Base-by-base conservation (phyloP, 305 asterid genomes). In the Caryopteris hybrid region DNA sequence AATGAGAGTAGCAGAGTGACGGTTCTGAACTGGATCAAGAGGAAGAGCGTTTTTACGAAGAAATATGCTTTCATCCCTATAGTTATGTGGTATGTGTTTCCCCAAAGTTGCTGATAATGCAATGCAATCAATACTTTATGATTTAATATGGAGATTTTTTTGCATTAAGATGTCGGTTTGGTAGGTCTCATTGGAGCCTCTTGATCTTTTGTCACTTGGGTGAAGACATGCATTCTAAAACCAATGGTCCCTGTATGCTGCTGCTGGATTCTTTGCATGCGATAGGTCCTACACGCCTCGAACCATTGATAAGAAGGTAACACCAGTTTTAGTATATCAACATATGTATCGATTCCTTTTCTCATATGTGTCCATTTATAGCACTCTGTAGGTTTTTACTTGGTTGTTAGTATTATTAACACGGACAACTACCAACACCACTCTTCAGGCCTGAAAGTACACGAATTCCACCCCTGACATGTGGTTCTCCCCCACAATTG, bases 211-310 rank as follows among this genome's bases (percentile, higher is more conserved):
- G 80, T 45, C 51, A 80, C 72, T 72, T 80, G 74, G 81, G 80
- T 8, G 75, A 73, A 67, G 55, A 62, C 36, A 55, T 66, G 4
- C 55, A 57, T 29, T 75, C 75, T 17, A 60, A 77, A 72, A 50
- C 62, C 48, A 71, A 45, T 20, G 52, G 73, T 68, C 91, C 85
- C 17, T 88, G 93, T 74, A 74, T 83, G 87, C 74, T 90, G 74
- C 80, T 86, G 54, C 76, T 88, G 73, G 97, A 90, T 78, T 88
- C 91, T 2, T 57, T 86, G 74, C 88, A 81, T 16, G 38, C 63
- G 29, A 48, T 71, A 5, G 74, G 81, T 66, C 77, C 93, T 13
- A 61, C 25, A 45, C 74, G 78, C 59, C 85, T 84, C 51, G 91
- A 81, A 78, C 82, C 89, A 23, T 66, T 36, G 36, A 86, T 83